Evolutionary conservation across 2,329 filamentous ascomycete species (phyloP), one percentile per base, ranked within the genome.

Genomic region (Aspergillus ochraceus): DNA sequence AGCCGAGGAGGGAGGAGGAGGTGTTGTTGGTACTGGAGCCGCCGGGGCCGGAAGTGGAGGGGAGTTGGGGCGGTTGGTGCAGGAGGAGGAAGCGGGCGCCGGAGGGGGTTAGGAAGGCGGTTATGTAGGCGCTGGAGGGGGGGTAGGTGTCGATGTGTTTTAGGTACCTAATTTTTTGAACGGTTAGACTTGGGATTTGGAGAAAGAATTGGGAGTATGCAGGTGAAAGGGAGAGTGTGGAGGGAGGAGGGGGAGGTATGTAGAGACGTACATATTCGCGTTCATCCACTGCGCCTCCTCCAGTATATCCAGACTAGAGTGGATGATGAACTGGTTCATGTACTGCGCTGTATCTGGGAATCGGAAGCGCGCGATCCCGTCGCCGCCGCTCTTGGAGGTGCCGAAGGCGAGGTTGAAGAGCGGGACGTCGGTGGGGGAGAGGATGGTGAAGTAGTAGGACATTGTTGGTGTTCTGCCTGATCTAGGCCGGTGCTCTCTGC

Each of bases 391-490:
- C 78, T 97, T 97, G 46, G 92, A 96, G 45, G 94, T 97, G 70
- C 95, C 95, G 76, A 99, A 99, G 74, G 97, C 93, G 78, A 96
- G 87, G 80, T 96, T 94, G 80, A 98, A 99, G 67, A 99, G 86
- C 36, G 95, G 94, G 74, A 94, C 96, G 81, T 99, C 95, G 70
- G 92, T 91, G 22, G 92, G 96, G 73, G 93, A 95, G 76, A 99
- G 87, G 68, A 99, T 97, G 73, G 91, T 91, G 80, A 99, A 98
- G 82, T 97, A 97, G 84, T 98, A 99, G 61, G 93, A 97, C 95
- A 98, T 98, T 65, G 68, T 82, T 68, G 49, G 46, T 55, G 46
- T 47, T 52, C 26, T 29, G 22, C 32, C 11, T 36, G 32, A 12
- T 36, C 12, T 12, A 36, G 10, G 32, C 11, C 32, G 10, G 32